Evolutionary conservation across 306 rosid species (phyloP), one percentile per base, ranked within the genome.

Genomic region (Castanopsis chinensis): DNA sequence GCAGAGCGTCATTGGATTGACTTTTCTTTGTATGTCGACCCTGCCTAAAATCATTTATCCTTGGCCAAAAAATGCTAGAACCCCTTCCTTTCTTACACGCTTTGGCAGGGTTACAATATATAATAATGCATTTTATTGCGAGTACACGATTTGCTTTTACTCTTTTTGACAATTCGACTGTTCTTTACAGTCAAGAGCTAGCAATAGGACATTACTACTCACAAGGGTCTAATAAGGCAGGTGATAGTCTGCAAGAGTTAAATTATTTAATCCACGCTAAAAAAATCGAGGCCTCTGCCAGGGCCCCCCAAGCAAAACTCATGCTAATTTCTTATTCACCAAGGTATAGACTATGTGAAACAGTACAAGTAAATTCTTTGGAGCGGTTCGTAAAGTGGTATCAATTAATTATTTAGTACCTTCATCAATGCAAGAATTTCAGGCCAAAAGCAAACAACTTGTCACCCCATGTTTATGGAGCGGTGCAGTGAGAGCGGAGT

Each of bases 1-100:
- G 80, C 74, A 60, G 43, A 70, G 85, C 79, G 76, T 79, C 51
- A 75, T 64, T 78, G 78, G 60, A 74, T 81, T 81, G 85, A 84
- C 88, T 79, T 81, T 27, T 68, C 55, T 67, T 57, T 63, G 1
- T 27, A 13, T 49, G 53, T 37, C 45, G 7, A 8, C 45, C 45
- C 45, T 7, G 45, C 45, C 45, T 7, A 37, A 37, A 37, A 37
- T 37, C 45, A 37, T 37, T 37, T 37, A 37, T 37, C 45, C 45
- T 1, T 8, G 11, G 45, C 45, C 45, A 37, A 37, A 37, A 37
- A 37, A 37, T 37, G 75, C 72, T 13, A 60, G 74, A 70, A 69
- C 69, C 80, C 80, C 69, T 69, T 61, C 72, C 30, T 25, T 54
- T 71, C 43, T 28, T 73, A 60, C 81, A 82, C 75, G 71, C 72